Conservation (phyloP, 2,329 filamentous ascomycete genomes). For the Fusarium cicatricum region DNA sequence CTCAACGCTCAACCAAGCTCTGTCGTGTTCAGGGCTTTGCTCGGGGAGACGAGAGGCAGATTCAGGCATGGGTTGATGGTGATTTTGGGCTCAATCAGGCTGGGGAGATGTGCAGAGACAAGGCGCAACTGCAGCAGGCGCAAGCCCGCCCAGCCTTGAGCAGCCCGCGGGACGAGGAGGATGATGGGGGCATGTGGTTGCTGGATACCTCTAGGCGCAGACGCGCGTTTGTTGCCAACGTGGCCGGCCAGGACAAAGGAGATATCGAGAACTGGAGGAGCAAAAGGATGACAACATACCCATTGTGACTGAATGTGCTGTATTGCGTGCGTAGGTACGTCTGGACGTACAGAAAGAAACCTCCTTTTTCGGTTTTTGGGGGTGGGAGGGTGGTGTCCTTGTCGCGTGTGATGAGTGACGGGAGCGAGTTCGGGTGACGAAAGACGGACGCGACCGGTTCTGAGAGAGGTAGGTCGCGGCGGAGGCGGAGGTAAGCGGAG, state of each 20-base stretch:
- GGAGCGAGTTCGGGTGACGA: constrained; percentile 33
- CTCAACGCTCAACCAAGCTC: constrained; percentile 23
- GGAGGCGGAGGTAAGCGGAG: constrained; percentile 39
- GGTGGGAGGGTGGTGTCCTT: constrained; percentile 36
- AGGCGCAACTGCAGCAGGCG: constrained; percentile 23
- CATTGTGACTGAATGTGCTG: constrained; percentile 33
- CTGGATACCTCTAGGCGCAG: constrained; percentile 20
- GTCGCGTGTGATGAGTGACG: constrained; percentile 41
- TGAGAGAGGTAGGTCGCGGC: constrained; percentile 34
- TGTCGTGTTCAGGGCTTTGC: constrained; percentile 18
- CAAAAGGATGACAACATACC: constrained; percentile 41
- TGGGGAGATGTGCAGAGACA: constrained; percentile 17
- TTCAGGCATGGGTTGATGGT: constrained; percentile 34
- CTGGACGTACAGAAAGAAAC: constrained; percentile 23
- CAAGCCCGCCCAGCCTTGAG: constrained; percentile 29
- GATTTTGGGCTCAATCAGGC: constrained; percentile 33
- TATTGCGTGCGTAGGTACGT: constrained; percentile 20
- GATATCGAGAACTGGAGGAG: constrained; percentile 9
- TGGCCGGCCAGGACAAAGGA: neutral
- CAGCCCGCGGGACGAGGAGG: constrained; percentile 12
- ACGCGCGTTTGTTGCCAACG: constrained; percentile 26
- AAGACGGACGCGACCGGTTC: constrained; percentile 33
- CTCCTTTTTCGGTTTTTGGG: constrained; percentile 29
- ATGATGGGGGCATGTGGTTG: constrained; percentile 16
- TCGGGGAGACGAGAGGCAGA: constrained; percentile 17